These are phyloP conservation scores for Cydonia oblonga DNA, from an alignment of 331 rosid genomes.

Conservation along the genomic window DNA sequence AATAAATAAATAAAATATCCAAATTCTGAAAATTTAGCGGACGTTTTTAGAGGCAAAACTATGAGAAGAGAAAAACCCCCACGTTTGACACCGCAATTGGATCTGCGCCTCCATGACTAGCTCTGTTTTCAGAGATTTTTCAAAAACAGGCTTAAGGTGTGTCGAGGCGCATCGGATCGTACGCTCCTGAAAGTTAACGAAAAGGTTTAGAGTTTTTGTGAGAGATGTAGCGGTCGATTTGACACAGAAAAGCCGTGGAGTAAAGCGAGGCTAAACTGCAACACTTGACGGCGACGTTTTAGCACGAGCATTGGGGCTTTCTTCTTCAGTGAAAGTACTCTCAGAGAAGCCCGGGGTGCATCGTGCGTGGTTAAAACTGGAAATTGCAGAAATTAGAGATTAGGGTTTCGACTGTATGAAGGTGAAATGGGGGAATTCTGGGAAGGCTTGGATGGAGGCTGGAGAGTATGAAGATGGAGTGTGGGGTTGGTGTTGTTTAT, in stretches of 20 bases:
- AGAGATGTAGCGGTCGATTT: constrained; percentile 42
- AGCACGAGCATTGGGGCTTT: constrained; percentile 78
- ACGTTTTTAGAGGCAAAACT: constrained; percentile 22
- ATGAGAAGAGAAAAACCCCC: constrained; percentile 13
- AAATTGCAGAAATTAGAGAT: too few relatives aligned
- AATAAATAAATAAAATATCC: not conserved
- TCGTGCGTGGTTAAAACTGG: constrained; percentile 29
- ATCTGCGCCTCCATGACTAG: constrained; percentile 29
- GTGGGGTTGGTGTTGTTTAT: not conserved
- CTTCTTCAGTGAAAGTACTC: constrained; percentile 26
- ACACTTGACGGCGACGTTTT: constrained; percentile 64
- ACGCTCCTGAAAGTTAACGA: not conserved
- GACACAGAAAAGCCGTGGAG: constrained; percentile 69
- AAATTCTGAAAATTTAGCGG: not conserved
- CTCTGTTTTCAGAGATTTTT: not conserved
- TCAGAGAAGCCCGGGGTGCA: constrained; percentile 87
- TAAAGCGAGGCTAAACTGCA: constrained; percentile 42
- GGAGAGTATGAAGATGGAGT: not conserved
- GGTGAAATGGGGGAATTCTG: not conserved
- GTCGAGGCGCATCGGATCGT: constrained; percentile 54
- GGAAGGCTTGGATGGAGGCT: not conserved
- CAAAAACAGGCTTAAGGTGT: constrained; percentile 64
- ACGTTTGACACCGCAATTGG: constrained; percentile 17
- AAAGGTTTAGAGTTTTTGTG: not conserved
- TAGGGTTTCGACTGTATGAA: too few relatives aligned